Base-by-base conservation (phyloP, 2,329 filamentous ascomycete species). In the Fusarium sacchari region DNA sequence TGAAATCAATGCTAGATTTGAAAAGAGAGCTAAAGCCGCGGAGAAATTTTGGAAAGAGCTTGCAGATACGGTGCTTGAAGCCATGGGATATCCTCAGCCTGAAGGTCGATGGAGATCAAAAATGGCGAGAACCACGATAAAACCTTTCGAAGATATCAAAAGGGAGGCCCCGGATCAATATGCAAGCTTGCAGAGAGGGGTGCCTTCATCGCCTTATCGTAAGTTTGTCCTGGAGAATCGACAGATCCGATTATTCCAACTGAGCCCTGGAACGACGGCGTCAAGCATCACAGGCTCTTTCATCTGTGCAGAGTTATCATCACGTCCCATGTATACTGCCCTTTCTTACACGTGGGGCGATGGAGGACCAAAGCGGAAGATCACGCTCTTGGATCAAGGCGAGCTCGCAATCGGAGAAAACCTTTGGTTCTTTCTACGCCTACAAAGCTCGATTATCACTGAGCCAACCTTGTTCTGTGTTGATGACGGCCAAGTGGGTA, bases 131-230 rank as follows among this genome's bases (percentile, higher is more conserved):
- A 17, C 14, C 6, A 42, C 11, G 7, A 42, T 5, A 17, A 42
- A n/a, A 3, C 14, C 14, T 42, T 24, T 42, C 14, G n/a, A 42
- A 0, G 24, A 17, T 22, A 42, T 22, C 1, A 42, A 6, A 17
- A n/a, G 6, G 14, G 15, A n/a, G 9, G 0, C 40, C 14, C 6
- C 9, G 0, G 6, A 6, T n/a, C 6, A n/a, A 11, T n/a, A 6
- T 42, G 6, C 10, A 6, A 43, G 6, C n/a, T 24, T 43, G 6
- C 6, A 10, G 1, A 43, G n/a, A 12, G n/a, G 15, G 12, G 2
- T 17, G 6, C 40, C 40, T 43, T 43, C 40, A 43, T 24, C 6
- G 14, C 32, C 32, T 4, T 34, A 34, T 15, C 32, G 32, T 34
- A 34, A 34, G 32, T 34, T 34, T 34, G 13, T 30, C 30, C 30